Evolutionary conservation across 164 flowering plant genomes (phyloP).

Genomic region (Stephania japonica): DNA sequence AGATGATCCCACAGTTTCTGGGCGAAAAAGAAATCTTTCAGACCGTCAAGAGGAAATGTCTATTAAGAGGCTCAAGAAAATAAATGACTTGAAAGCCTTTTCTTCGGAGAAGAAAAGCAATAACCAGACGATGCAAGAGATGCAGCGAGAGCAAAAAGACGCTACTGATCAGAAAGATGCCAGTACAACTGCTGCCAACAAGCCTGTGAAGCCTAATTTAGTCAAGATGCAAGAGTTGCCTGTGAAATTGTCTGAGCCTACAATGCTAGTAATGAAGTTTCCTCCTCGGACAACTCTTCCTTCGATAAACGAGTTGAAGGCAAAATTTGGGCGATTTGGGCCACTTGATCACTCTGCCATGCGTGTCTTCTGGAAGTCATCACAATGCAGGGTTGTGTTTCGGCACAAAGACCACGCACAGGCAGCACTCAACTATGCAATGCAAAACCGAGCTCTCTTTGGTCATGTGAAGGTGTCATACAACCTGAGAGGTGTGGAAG

Average conservation of each 20-base stretch:
- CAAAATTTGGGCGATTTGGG: conserved; percentile 84
- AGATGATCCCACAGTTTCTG: conserved; percentile 67
- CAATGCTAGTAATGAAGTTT: conserved; percentile 79
- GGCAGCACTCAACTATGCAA: conserved; percentile 51
- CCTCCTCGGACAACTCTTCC: conserved; percentile 66
- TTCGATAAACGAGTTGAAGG: conserved; percentile 66
- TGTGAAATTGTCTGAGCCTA: conserved; percentile 39
- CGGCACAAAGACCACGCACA: conserved; percentile 53
- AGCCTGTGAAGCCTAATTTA: conserved; percentile 19
- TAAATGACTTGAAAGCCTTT: conserved; percentile 41
- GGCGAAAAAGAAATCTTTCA: conserved; percentile 65
- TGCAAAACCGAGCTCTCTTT: conserved; percentile 43
- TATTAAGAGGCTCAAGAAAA: conserved; percentile 58
- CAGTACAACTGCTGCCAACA: conserved; percentile 22
- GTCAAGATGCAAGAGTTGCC: conserved; percentile 26
- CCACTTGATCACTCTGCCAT: conserved; percentile 59
- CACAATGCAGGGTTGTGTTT: conserved; percentile 70
- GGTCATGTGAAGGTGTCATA: conserved; percentile 55
- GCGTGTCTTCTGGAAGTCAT: conserved; percentile 73
- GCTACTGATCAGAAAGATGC: too few species aligned
- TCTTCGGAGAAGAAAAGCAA: conserved; percentile 46
- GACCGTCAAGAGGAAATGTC: conserved; percentile 70
- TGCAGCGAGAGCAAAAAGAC: conserved; percentile 24
- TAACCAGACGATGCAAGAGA: conserved; percentile 32
- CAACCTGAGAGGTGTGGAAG: conserved; percentile 39